phyloP scores from a whole-genome alignment of 2,329 filamentous ascomycete genomes.

The Phoma sp. region DNA sequence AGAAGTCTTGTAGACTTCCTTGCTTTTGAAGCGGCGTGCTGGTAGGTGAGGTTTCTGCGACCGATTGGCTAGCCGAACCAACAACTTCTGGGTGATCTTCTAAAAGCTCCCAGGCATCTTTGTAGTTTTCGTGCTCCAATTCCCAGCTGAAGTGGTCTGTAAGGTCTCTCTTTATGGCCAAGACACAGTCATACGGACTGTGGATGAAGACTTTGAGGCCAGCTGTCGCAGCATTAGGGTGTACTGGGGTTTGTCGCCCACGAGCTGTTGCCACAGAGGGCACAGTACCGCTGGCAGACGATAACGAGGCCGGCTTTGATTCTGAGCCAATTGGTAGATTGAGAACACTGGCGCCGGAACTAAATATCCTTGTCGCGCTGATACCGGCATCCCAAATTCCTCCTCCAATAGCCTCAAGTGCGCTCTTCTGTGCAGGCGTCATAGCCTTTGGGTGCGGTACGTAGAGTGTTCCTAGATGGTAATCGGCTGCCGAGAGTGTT shows the following conservation, averaged over 20 bases:
- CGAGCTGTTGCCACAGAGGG: slow-evolving; percentile 25
- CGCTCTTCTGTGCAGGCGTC: slow-evolving; percentile 70
- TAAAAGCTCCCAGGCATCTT: slow-evolving; percentile 86
- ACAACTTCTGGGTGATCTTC: slow-evolving; percentile 83
- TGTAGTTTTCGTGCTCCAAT: slow-evolving; percentile 79
- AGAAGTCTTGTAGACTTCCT: slow-evolving; percentile 69
- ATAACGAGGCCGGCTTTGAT: slow-evolving; percentile 42
- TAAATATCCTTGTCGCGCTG: slow-evolving; percentile 86
- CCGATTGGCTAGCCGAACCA: slow-evolving; percentile 49
- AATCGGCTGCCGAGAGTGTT: slow-evolving; percentile 84
- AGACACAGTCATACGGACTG: slow-evolving; percentile 95
- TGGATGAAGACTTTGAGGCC: slow-evolving; percentile 90
- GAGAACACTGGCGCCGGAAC: slow-evolving; percentile 79
- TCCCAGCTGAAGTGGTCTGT: slow-evolving; percentile 88
- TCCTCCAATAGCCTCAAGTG: slow-evolving; percentile 76
- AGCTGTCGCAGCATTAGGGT: slow-evolving; percentile 60
- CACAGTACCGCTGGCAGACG: slow-evolving; percentile 34
- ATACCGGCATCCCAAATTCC: slow-evolving; percentile 92
- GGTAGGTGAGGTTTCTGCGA: slow-evolving; percentile 49
- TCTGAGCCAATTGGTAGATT: slow-evolving; percentile 53
- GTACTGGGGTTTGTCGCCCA: slow-evolving; percentile 41
- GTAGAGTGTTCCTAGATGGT: slow-evolving; percentile 85
- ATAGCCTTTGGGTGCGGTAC: slow-evolving; percentile 72
- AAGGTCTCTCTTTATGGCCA: slow-evolving; percentile 86
- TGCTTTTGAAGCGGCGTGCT: slow-evolving; percentile 54